A percentile compares a stretch with the other conserved stretches of the same genome.
phyloP scores from a whole-genome alignment of 345 rosid genomes.

The Salix dunnii region DNA sequence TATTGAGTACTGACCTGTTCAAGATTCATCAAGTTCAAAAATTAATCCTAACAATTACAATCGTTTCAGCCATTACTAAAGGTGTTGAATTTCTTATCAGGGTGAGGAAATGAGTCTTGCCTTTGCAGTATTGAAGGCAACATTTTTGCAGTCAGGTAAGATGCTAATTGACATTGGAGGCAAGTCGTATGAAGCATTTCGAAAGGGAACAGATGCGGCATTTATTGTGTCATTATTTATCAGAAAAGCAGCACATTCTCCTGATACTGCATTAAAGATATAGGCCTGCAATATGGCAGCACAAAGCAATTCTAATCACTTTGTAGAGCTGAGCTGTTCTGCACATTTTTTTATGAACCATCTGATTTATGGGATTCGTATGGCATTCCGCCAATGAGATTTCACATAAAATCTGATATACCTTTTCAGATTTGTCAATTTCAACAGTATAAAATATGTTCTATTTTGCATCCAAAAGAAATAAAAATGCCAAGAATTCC shows the following conservation, averaged over 20 bases:
- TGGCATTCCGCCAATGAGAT: too few species aligned
- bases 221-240: constrained; percentile 40
- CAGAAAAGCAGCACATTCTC: constrained; percentile 65
- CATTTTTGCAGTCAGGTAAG: constrained; percentile 69
- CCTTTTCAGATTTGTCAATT: too few species aligned
- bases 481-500: background rate
- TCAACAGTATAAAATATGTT: too few species aligned
- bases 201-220: constrained; percentile 39
- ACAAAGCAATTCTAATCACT: too few species aligned
- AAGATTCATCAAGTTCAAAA: too few species aligned
- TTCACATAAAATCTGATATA: too few species aligned
- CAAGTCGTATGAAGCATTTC: constrained; percentile 43
- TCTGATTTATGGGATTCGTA: too few species aligned
- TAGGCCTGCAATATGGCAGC: constrained; percentile 39
- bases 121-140: constrained; percentile 68
- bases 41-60: too few species aligned
- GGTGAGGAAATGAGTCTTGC: constrained; percentile 22
- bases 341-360: too few species aligned
- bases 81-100: background rate
- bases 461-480: background rate
- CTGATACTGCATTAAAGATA: constrained; percentile 42
- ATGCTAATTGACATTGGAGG: constrained; percentile 66
- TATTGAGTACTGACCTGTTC: constrained; percentile 51
- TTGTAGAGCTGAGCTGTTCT: too few species aligned
- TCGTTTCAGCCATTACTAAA: too few species aligned